phyloP scores from a whole-genome alignment of 805 yeast genomes.

The Nakazawaea peltata region DNA sequence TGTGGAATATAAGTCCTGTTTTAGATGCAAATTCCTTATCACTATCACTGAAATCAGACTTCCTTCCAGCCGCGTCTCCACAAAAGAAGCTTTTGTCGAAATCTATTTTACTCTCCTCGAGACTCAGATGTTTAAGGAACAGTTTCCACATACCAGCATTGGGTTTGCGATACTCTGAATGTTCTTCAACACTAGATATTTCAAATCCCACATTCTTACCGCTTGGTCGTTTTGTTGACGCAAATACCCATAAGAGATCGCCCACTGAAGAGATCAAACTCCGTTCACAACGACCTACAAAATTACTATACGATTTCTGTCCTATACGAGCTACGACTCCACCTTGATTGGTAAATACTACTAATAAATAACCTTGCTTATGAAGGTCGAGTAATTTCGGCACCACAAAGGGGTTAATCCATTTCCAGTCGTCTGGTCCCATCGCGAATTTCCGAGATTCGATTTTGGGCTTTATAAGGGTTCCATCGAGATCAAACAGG shows the following conservation, averaged over 20 bases:
- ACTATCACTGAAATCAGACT: constrained; percentile 69
- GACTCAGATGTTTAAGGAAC: constrained; percentile 29
- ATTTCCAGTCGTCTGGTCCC: constrained; percentile 68
- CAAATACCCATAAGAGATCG: constrained; percentile 56
- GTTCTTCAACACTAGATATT: constrained; percentile 24
- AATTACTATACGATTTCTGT: constrained; percentile 26
- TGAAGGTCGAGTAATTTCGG: constrained; percentile 18
- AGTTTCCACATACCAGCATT: constrained; percentile 67
- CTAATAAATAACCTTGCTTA: constrained; percentile 28
- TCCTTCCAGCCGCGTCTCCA: constrained; percentile 97
- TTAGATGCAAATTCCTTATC: constrained; percentile 65
- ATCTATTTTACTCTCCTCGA: constrained; percentile 34
- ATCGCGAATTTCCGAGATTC: constrained; percentile 52
- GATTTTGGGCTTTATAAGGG: constrained; percentile 60
- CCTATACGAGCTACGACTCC: constrained; percentile 39
- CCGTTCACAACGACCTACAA: too few species aligned
- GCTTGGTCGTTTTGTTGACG: constrained; percentile 51
- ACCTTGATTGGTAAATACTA: constrained; percentile 85
- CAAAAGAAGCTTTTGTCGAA: constrained; percentile 49
- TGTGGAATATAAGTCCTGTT: constrained; percentile 42
- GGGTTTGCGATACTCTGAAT: constrained; percentile 60
- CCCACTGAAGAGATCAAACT: too few species aligned
- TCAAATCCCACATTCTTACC: constrained; percentile 14
- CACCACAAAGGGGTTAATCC: constrained; percentile 33
- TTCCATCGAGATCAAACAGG: constrained; percentile 82